Evolutionary conservation across 2,329 filamentous ascomycete genomes (phyloP).

Genomic region (Zymoseptoria pseudotritici): DNA sequence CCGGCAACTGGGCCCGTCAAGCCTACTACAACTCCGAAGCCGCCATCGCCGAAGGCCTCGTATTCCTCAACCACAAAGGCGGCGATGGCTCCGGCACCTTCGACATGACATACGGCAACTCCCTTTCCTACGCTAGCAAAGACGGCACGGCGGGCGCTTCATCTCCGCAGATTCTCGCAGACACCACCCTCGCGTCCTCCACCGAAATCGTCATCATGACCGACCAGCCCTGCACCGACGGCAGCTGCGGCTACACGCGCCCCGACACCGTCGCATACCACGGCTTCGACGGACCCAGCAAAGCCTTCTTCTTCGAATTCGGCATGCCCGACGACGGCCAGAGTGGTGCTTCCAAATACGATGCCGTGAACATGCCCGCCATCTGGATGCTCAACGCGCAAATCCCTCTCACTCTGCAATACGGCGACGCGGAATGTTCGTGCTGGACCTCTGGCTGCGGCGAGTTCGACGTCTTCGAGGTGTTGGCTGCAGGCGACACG

Average conservation of each 20-base stretch:
- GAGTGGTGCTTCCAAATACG: conserved; percentile 32
- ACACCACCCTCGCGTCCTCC: conserved; percentile 43
- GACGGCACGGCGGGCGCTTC: conserved; percentile 42
- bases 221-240: conserved; percentile 41
- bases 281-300: conserved; percentile 62
- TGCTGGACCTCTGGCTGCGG: conserved; percentile 67
- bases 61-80: conserved; percentile 53
- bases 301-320: conserved; percentile 68
- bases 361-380: conserved; percentile 57
- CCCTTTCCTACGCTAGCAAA: conserved; percentile 47
- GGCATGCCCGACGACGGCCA: conserved; percentile 58
- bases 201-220: conserved; percentile 47
- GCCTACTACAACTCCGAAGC: conserved; percentile 31
- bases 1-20: conserved; percentile 26
- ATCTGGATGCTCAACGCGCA: conserved; percentile 69
- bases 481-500: conserved; percentile 56
- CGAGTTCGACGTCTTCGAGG: conserved; percentile 69
- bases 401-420: conserved; percentile 64
- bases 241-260: conserved; percentile 34
- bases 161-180: conserved; percentile 43
- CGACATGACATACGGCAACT: conserved; percentile 49
- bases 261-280: conserved; percentile 43
- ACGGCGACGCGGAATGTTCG: conserved; percentile 55
- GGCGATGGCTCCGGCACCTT: conserved; percentile 50
- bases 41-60: conserved; percentile 44